Percentiles rank a stretch among this genome's conserved stretches.
phyloP scores from a whole-genome alignment of 2,329 filamentous ascomycete genomes.

The Atkinsonella texensis region DNA sequence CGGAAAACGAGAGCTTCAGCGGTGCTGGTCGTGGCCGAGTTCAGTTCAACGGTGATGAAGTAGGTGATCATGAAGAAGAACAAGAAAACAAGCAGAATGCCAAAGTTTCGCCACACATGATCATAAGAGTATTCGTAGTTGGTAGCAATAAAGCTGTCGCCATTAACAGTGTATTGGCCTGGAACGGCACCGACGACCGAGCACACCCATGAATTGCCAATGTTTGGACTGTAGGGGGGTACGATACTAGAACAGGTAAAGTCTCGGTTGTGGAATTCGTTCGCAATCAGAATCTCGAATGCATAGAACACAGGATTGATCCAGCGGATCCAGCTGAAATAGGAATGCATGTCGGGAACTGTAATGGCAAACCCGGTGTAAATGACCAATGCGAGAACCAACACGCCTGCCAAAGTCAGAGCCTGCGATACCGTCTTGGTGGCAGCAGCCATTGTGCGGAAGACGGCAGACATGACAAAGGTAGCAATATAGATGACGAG shows the following conservation, averaged over 20 bases:
- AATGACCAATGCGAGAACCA: conserved; percentile 48
- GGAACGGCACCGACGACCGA: conserved; percentile 40
- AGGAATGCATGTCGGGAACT: conserved; percentile 50
- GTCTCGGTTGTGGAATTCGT: conserved; percentile 52
- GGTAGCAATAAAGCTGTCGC: conserved; percentile 45
- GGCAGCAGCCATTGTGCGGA: conserved; percentile 59
- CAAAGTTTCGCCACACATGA: conserved; percentile 56
- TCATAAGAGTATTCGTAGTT: conserved; percentile 45
- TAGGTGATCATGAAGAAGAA: conserved; percentile 53
- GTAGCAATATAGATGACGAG: conserved; percentile 57
- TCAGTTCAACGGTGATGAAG: conserved; percentile 51
- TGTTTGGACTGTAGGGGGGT: conserved; percentile 31
- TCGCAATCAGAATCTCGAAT: conserved; percentile 61
- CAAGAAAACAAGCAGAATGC: conserved; percentile 53
- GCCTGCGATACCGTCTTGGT: conserved; percentile 54
- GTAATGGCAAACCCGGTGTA: conserved; percentile 46
- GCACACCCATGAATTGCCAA: conserved; percentile 40
- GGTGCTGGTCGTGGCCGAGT: conserved; percentile 48
- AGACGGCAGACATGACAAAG: conserved; percentile 64
- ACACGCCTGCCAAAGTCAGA: conserved; percentile 37
- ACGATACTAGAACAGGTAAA: conserved; percentile 44
- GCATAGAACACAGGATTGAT: conserved; percentile 63
- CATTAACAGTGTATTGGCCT: conserved; percentile 42
- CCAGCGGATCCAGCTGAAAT: conserved; percentile 67
- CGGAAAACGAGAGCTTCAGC: conserved; percentile 61